phyloP scores from a whole-genome alignment of 1,139 yeast genomes.

The Scheffersomyces insectosa region DNA sequence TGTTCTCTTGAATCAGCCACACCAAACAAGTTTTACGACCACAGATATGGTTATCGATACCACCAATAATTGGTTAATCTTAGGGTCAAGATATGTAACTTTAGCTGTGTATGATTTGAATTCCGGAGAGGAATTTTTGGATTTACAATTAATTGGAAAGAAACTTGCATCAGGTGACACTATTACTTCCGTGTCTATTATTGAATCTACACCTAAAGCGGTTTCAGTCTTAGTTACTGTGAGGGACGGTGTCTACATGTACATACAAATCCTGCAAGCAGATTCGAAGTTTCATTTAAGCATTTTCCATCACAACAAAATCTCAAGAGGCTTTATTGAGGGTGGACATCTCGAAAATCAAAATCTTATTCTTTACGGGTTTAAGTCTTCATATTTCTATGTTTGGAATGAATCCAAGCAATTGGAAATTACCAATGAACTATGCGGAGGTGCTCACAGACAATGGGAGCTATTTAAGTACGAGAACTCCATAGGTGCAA shows the following conservation, averaged over 20 bases:
- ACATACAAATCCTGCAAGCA: conserved; percentile 22
- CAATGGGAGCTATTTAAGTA: conserved; percentile 60
- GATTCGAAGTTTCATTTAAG: conserved; percentile 17
- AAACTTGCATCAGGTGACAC: conserved; percentile 74
- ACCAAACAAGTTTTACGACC: conserved; percentile 54
- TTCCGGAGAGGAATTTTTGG: conserved; percentile 14
- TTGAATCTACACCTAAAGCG: conserved; percentile 22
- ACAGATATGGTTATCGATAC: conserved; percentile 53
- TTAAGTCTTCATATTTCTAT: conserved; percentile 75
- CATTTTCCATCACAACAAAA: conserved; percentile 58
- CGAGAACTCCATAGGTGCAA: neutral
- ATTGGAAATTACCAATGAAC: conserved; percentile 63
- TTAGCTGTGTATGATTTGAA: conserved; percentile 54
- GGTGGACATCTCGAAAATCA: conserved; percentile 53
- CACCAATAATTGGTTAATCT: conserved; percentile 41
- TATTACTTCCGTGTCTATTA: conserved; percentile 54
- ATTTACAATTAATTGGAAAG: conserved; percentile 40
- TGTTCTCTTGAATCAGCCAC: conserved; percentile 33
- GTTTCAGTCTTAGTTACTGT: conserved; percentile 47
- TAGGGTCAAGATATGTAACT: conserved; percentile 76
- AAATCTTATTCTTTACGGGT: conserved; percentile 74
- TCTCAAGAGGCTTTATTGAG: conserved; percentile 77
- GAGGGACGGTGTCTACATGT: conserved; percentile 64
- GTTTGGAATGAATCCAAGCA: conserved; percentile 83
- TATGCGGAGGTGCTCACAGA: conserved; percentile 94